These are phyloP conservation scores for Kodamaea fukazawae DNA, from an alignment of 805 yeast species.

Conservation along the genomic window DNA sequence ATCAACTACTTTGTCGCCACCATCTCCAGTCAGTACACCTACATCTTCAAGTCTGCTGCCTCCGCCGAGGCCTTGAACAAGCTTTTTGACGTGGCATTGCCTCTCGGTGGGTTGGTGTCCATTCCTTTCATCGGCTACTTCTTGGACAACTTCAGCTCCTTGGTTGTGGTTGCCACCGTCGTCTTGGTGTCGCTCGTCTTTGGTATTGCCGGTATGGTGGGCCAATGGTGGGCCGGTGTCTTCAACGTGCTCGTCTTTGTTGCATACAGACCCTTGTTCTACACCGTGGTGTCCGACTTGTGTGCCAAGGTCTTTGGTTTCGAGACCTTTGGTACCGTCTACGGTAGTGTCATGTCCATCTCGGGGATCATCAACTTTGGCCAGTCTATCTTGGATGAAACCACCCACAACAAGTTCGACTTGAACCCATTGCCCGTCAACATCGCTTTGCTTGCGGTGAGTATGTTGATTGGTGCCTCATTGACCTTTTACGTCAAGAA, in stretches of 20 bases:
- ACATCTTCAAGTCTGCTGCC: conserved; percentile 37
- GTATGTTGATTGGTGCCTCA: conserved; percentile 42
- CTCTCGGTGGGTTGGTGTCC: conserved; percentile 54
- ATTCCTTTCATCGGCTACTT: conserved; percentile 54
- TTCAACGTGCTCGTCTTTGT: conserved; percentile 48
- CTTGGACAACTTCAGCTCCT: conserved; percentile 48
- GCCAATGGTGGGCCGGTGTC: conserved; percentile 40
- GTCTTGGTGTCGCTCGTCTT: conserved; percentile 41
- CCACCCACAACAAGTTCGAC: conserved; percentile 49
- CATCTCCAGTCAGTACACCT: conserved; percentile 52
- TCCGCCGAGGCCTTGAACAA: conserved; percentile 42
- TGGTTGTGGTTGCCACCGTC: conserved; percentile 40
- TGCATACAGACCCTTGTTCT: conserved; percentile 55
- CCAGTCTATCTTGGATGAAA: conserved; percentile 46
- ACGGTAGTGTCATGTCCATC: conserved; percentile 54
- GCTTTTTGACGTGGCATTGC: conserved; percentile 52
- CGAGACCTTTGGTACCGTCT: conserved; percentile 58
- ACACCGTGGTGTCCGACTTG: conserved; percentile 54
- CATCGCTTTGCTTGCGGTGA: conserved; percentile 34
- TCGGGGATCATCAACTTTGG: conserved; percentile 51
- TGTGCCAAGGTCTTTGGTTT: conserved; percentile 65
- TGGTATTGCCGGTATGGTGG: conserved; percentile 49
- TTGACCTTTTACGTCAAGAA: conserved; percentile 39
- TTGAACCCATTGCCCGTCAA: conserved; percentile 59
- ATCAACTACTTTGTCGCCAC: conserved; percentile 60